Percentiles rank a stretch among this genome's conserved stretches.
phyloP scores from a whole-genome alignment of 2,329 filamentous ascomycete species.

The Trichoderma pleuroti region DNA sequence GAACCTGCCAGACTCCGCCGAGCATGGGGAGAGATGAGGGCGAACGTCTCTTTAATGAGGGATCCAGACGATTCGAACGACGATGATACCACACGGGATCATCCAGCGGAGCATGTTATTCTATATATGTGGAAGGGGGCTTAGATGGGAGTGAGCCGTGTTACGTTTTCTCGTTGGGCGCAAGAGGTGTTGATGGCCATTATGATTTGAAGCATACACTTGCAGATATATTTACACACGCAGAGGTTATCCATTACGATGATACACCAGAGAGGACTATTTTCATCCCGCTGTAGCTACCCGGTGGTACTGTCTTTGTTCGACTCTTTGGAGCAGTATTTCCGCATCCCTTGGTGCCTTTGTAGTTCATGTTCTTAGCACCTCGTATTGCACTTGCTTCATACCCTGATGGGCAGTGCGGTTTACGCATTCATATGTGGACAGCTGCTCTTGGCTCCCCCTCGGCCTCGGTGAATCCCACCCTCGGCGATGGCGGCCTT shows the following conservation, averaged over 20 bases:
- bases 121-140: neutral
- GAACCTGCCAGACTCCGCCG: neutral
- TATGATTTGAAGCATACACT: constrained; percentile 12
- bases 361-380: neutral
- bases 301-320: neutral
- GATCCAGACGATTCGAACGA: neutral
- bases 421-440: too few relatives aligned
- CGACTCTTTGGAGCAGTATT: neutral
- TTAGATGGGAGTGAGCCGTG: neutral
- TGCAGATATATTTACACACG: constrained; percentile 4
- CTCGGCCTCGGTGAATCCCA: neutral
- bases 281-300: neutral
- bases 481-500: neutral
- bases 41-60: neutral
- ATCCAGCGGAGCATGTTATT: neutral
- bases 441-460: neutral
- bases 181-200: constrained; percentile 10
- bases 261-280: neutral
- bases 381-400: neutral
- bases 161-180: constrained; percentile 1
- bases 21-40: neutral
- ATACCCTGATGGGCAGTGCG: neutral
- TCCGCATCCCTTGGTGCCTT: neutral
- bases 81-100: neutral
- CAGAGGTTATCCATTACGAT: neutral